Percentiles rank a stretch among this genome's conserved stretches.
phyloP scores from a whole-genome alignment of 2,329 filamentous ascomycete species.

The Diaporthe longicolla region DNA sequence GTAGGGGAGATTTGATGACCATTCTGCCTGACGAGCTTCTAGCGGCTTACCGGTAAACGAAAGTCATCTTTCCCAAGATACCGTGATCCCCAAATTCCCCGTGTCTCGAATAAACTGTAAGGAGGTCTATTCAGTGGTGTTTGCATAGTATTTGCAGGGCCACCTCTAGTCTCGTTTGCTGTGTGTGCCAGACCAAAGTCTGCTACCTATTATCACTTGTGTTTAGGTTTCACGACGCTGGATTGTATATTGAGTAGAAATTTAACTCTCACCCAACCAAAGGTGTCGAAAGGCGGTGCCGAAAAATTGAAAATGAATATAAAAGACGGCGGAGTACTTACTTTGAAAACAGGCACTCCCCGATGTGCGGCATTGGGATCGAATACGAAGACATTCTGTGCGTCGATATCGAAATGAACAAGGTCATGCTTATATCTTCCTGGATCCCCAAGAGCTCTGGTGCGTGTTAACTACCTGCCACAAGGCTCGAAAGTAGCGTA shows the following conservation, averaged over 20 bases:
- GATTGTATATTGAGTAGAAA: no score
- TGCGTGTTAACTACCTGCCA: no score
- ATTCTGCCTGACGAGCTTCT: neutral
- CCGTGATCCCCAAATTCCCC: neutral
- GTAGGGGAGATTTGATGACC: neutral
- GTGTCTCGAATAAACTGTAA: neutral
- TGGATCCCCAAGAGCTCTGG: neutral
- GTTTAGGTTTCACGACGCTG: no score
- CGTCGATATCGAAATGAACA: conserved; percentile 26
- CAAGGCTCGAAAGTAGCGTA: no score
- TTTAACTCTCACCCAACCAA: neutral
- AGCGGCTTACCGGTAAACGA: conserved; percentile 9
- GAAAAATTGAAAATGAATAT: no score
- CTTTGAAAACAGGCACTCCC: conserved; percentile 3
- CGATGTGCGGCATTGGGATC: neutral
- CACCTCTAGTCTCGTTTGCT: neutral
- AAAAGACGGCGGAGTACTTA: neutral
- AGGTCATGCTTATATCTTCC: neutral
- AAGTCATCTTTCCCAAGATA: neutral
- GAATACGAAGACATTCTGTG: neutral
- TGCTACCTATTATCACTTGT: neutral
- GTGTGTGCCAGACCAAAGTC: conserved; percentile 11
- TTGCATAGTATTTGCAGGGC: no score
- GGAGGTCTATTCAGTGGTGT: no score
- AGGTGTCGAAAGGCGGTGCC: no score